These are phyloP conservation scores for Alloascoidea africana DNA, from an alignment of 805 yeast genomes.

Conservation along the genomic window DNA sequence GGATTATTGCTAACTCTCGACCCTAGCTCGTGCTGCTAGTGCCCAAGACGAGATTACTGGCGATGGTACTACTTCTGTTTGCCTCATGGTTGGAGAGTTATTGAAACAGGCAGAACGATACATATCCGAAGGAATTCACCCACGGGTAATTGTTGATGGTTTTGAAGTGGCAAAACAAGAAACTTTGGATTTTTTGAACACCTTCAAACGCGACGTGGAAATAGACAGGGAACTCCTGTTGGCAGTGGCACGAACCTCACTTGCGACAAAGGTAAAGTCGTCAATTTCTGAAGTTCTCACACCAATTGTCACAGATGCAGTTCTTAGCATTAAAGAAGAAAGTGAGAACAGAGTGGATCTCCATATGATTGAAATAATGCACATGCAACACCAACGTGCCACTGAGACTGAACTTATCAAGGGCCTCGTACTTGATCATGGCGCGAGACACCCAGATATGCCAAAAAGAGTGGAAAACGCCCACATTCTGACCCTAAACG, in stretches of 20 bases:
- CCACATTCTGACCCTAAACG: constrained; percentile 74
- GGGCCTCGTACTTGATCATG: constrained; percentile 93
- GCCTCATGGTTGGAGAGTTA: constrained; percentile 84
- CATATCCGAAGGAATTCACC: constrained; percentile 89
- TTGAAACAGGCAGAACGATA: constrained; percentile 89
- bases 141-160: constrained; percentile 88
- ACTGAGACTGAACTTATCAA: constrained; percentile 69
- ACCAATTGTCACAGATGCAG: constrained; percentile 95
- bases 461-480: constrained; percentile 81
- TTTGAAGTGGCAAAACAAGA: constrained; percentile 81
- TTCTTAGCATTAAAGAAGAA: constrained; percentile 53
- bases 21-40: constrained; percentile 96
- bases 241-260: constrained; percentile 83
- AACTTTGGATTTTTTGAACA: constrained; percentile 52
- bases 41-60: constrained; percentile 99
- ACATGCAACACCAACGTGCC: constrained; percentile 89
- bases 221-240: constrained; percentile 76
- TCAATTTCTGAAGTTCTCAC: constrained; percentile 71
- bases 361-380: constrained; percentile 97
- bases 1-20: too few relatives aligned
- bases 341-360: constrained; percentile 45
- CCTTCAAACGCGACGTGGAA: constrained; percentile 38
- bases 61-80: constrained; percentile 96
- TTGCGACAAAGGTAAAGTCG: constrained; percentile 70
- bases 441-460: constrained; percentile 99